A percentile compares a stretch with the other conserved stretches of the same genome.
phyloP scores from a whole-genome alignment of 1,284 basidiomycete genomes.

The Ustilago xerochloae region DNA sequence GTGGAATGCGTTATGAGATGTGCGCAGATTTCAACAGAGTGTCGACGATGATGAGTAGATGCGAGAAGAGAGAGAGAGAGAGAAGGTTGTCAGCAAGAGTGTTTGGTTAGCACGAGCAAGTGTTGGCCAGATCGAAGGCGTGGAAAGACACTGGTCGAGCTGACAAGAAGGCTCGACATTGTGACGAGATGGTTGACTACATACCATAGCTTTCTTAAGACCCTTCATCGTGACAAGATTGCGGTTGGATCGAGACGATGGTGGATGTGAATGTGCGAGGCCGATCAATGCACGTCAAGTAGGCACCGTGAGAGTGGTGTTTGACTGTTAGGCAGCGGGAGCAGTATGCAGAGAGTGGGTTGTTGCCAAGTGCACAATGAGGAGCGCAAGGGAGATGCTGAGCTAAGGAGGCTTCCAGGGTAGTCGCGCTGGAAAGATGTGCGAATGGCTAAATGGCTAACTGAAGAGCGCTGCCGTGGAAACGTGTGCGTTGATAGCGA shows the following conservation, averaged over 20 bases:
- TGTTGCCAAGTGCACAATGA: too few species aligned
- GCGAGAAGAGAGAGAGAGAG: background rate
- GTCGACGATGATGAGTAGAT: background rate
- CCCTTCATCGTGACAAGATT: conserved; percentile 61
- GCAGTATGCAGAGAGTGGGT: too few species aligned
- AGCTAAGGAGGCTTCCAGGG: background rate
- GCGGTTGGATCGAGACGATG: background rate
- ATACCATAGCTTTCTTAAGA: conserved; percentile 68
- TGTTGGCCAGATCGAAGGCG: background rate
- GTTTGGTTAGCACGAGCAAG: background rate
- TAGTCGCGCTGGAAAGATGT: too few species aligned
- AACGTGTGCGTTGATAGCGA: too few species aligned
- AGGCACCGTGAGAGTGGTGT: too few species aligned
- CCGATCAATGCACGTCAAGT: background rate
- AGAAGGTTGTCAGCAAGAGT: background rate
- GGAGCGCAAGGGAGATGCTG: background rate
- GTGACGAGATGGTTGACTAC: conserved; percentile 23
- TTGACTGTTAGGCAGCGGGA: too few species aligned
- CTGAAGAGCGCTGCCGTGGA: too few species aligned
- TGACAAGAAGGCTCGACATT: background rate
- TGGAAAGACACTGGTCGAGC: too few species aligned
- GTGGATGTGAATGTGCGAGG: background rate
- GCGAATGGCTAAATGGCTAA: too few species aligned
- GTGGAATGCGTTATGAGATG: background rate
- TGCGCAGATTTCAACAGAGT: background rate